Base-by-base conservation (phyloP, 345 rosid species). In the Eucalyptus cloeziana region DNA sequence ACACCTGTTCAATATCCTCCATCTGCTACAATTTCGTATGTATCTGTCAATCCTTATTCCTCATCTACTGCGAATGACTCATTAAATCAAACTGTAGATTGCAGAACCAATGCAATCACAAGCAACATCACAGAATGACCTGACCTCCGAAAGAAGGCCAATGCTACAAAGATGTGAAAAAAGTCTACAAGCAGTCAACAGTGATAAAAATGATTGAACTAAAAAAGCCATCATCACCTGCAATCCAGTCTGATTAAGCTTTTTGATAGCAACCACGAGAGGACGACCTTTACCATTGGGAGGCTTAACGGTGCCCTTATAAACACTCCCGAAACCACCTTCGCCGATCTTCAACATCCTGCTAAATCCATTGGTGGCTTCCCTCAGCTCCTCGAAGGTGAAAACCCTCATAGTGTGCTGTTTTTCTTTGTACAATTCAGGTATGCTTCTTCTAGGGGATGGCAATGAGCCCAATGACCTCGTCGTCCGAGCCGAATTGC, bases 281-380 rank as follows among this genome's bases (percentile, higher is more conserved):
- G 93, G 91, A 79, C 91, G 91, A 51, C 93, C 94, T 69, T 50
- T 89, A 21, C 91, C 93, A 83, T 76, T 58, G 11, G 44, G 87
- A 67, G 96, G 94, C 64, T 21, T 49, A 88, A 98, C 86, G 9
- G 94, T 92, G 81, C 99, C 99, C 88, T 94, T 95, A 86, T 96
- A 98, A n/a, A 98, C 99, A 89, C 95, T 93, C 90, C 99, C 99
- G 95, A 98, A 98, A 27, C 99, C 99, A 85, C 99, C 99, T 93
- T 98, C 96, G 40, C 99, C 99, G 27, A 98, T 91, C 96, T 95
- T 95, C 22, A 95, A 81, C 91, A 90, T 33, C 91, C 95, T 94
- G 90, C 60, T 94, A 92, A 98, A 97, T 11, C 95, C 95, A 92
- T 91, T 86, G 2, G 99, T 96, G 62, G 99, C 97, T 44, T 95